Conservation (phyloP, 1,284 basidiomycete species). For the Puccinia hordei region DNA sequence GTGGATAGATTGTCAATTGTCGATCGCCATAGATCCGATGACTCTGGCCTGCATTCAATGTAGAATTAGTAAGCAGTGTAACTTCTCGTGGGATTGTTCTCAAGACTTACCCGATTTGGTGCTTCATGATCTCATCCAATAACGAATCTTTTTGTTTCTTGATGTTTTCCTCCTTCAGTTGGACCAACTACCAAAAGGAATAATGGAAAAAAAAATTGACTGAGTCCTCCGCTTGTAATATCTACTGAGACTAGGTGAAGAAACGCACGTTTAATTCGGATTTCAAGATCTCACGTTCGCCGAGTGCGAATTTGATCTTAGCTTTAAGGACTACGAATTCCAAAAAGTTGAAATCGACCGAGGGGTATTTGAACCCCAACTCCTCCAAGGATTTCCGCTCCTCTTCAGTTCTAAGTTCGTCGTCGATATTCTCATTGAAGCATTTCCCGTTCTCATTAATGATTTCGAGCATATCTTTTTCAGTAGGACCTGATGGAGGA, state of each 20-base stretch:
- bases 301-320: constrained; percentile 41
- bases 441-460: constrained; percentile 12
- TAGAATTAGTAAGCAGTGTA: background rate
- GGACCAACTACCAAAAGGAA: constrained; percentile 10
- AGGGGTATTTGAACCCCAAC: constrained; percentile 20
- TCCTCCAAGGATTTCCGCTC: constrained; percentile 29
- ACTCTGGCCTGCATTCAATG: constrained; percentile 12
- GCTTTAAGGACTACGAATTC: constrained; percentile 38
- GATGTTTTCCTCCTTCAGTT: constrained; percentile 22
- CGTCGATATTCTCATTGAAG: constrained; percentile 14
- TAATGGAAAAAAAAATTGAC: background rate
- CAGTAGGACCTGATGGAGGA: background rate
- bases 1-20: background rate
- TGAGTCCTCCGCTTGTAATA: background rate
- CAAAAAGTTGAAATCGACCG: constrained; percentile 7
- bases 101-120: constrained; percentile 27
- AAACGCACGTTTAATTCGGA: constrained; percentile 31
- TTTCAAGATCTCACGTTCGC: constrained; percentile 35
- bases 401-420: constrained; percentile 17
- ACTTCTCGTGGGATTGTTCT: background rate
- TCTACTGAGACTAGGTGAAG: background rate
- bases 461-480: background rate
- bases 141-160: constrained; percentile 32
- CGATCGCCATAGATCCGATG: constrained; percentile 15
- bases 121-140: constrained; percentile 38